phyloP scores from a whole-genome alignment of 2,329 filamentous ascomycete species.

The Aspergillus ibericus region DNA sequence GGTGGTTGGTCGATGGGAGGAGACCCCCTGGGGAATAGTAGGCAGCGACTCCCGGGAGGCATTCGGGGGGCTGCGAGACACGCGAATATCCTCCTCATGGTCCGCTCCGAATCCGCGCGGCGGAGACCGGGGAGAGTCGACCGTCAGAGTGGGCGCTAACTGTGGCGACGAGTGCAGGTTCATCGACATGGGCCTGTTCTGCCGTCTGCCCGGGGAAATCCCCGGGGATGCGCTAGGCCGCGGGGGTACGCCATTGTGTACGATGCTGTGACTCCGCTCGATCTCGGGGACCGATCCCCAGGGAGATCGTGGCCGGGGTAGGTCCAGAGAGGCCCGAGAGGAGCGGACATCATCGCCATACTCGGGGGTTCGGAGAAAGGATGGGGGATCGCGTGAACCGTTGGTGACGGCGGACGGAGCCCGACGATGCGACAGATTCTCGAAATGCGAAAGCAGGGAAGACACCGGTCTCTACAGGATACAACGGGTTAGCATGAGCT shows the following conservation, averaged over 20 bases:
- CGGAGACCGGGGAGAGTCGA: slow-evolving; percentile 47
- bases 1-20: slow-evolving; percentile 30
- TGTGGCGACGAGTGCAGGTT: slow-evolving; percentile 43
- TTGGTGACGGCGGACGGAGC: slow-evolving; percentile 29
- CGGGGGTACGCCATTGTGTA: slow-evolving; percentile 25
- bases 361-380: slow-evolving; percentile 34
- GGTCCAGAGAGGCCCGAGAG: slow-evolving; percentile 43
- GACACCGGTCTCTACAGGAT: slow-evolving; percentile 47
- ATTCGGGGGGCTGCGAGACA: slow-evolving; percentile 27
- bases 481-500: background rate
- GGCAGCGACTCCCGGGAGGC: slow-evolving; percentile 27
- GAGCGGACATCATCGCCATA: slow-evolving; percentile 31
- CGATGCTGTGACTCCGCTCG: slow-evolving; percentile 20
- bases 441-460: slow-evolving; percentile 51
- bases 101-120: slow-evolving; percentile 36
- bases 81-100: slow-evolving; percentile 66
- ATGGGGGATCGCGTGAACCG: slow-evolving; percentile 31
- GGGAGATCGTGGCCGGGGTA: slow-evolving; percentile 42
- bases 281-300: slow-evolving; percentile 33
- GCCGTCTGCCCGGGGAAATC: slow-evolving; percentile 61
- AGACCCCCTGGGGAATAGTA: slow-evolving; percentile 18
- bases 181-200: slow-evolving; percentile 52
- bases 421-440: slow-evolving; percentile 44
- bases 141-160: slow-evolving; percentile 42
- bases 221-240: slow-evolving; percentile 48